Base-by-base conservation (phyloP, 108 stramenopile species). In the Conticribra weissflogii region DNA sequence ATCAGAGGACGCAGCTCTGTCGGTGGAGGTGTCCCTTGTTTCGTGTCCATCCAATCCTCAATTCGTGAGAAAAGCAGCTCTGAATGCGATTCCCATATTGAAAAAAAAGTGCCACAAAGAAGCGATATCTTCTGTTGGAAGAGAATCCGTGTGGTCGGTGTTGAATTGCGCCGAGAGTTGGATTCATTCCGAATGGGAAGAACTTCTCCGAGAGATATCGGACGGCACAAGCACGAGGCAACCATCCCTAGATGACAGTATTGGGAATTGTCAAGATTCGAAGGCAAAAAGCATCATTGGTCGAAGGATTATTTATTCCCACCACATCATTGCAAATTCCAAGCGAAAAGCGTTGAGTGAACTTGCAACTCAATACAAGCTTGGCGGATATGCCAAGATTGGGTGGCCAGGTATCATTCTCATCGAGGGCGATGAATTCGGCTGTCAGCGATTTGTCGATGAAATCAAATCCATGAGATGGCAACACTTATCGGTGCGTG, bases 321-420 rank as follows among this genome's bases (percentile, higher is more conserved):
- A 94, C 81, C 93, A 94, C 58, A 94, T 94, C 30, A 94, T 94
- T 73, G 83, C 93, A 31, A 87, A 87, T 68, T 67, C 68, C 18
- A 94, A 94, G 59, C 85, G 93, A 32, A 74, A 54, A 29, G 86
- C 78, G 23, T 81, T 94, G 21, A 65, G 59, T 32, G 67, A 74
- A 45, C 70, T 94, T 24, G 88, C 88, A 18, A 44, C 56, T 5
- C 71, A 89, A 21, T 79, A 82, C 49, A 59, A 81, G 21, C 57
- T 94, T 9, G 87, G 88, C 12, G 93, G 93, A 27, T 91, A 82
- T 65, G 72, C 76, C 24, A 94, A 94, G 61, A 83, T 87, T 72
- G 93, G 93, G 5, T 94, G 93, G 90, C 89, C 92, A 3, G 92
- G 92, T 14, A 33, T 90, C 5, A 81, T 93, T 22, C 48, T 93